Conservation (phyloP, 371 early-diverging fungal genomes). For the Lichtheimia hyalospora region DNA sequence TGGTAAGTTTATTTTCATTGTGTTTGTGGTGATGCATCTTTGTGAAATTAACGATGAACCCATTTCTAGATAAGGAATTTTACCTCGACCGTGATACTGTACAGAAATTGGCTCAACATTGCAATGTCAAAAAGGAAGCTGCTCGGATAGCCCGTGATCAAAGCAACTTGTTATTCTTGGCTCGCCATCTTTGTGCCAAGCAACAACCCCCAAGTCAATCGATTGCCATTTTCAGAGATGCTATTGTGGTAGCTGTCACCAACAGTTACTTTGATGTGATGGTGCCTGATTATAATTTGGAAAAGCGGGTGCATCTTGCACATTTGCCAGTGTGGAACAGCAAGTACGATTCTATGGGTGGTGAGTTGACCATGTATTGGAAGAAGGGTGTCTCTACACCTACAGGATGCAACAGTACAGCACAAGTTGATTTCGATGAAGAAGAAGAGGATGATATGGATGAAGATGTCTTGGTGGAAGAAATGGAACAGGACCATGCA, state of each 20-base stretch:
- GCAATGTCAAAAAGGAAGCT: constrained; percentile 76
- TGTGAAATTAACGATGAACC: too few relatives aligned
- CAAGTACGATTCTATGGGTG: constrained; percentile 34
- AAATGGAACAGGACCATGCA: constrained; percentile 14
- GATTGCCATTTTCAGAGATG: constrained; percentile 34
- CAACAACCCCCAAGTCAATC: constrained; percentile 20
- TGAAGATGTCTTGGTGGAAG: constrained; percentile 34
- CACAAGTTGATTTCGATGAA: constrained; percentile 25
- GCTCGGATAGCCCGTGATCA: constrained; percentile 74
- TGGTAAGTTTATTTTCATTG: constrained; percentile 9
- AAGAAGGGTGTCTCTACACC: constrained; percentile 44
- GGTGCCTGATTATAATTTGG: constrained; percentile 60
- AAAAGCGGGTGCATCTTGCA: constrained; percentile 52
- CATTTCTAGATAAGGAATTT: constrained; percentile 46
- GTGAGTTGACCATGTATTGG: constrained; percentile 57
- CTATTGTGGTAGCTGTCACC: constrained; percentile 44
- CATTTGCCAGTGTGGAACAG: constrained; percentile 40
- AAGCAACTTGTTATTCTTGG: constrained; percentile 63
- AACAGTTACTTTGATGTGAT: constrained; percentile 61
- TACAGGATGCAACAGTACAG: constrained; percentile 23
- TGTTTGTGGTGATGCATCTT: too few relatives aligned
- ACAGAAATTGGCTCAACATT: constrained; percentile 62
- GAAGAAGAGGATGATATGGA: constrained; percentile 32
- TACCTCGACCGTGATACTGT: constrained; percentile 52
- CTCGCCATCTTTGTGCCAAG: constrained; percentile 48